phyloP scores from a whole-genome alignment of 768 basidiomycete species.

The Russula emetica region DNA sequence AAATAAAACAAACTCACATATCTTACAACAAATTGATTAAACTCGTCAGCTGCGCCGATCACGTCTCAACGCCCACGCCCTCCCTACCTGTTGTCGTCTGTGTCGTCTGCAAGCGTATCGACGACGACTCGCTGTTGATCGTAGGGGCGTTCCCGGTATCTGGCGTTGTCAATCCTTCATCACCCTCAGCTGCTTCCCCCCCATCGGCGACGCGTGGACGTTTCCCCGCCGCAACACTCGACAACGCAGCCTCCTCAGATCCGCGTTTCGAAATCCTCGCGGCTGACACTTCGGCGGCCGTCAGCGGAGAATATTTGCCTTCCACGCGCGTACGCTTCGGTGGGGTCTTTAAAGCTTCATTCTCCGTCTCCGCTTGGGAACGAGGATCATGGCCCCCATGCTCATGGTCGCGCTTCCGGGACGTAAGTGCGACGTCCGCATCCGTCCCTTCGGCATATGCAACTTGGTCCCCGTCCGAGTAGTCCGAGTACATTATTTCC shows the following conservation, averaged over 20 bases:
- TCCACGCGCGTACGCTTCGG: conserved; percentile 40
- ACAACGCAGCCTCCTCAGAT: conserved; percentile 24
- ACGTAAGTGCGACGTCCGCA: conserved; percentile 33
- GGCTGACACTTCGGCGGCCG: conserved; percentile 18
- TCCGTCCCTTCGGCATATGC: conserved; percentile 31
- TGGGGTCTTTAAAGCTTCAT: conserved; percentile 35
- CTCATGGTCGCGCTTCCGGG: conserved; percentile 36
- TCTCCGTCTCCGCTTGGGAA: conserved; percentile 34
- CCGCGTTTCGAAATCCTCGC: conserved; percentile 24
- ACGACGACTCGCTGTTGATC: not conserved
- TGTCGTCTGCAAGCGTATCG: not conserved
- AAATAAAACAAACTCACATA: conserved; percentile 10
- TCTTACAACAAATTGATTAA: conserved; percentile 17
- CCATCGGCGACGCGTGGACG: conserved; percentile 19
- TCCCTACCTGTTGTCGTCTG: conserved; percentile 1
- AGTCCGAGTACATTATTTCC: conserved; percentile 28
- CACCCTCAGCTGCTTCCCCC: conserved; percentile 2
- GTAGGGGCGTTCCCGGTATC: not conserved
- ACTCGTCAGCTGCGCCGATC: conserved; percentile 4
- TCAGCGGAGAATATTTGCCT: conserved; percentile 28
- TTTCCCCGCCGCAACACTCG: conserved; percentile 21
- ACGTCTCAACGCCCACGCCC: conserved; percentile 15
- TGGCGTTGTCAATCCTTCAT: not conserved
- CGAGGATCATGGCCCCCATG: conserved; percentile 30
- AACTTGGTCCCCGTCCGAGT: conserved; percentile 14